Evolutionary conservation across 768 basidiomycete genomes (phyloP), one percentile per base, ranked within the genome.

Genomic region (Candolleomyces aberdarensis): DNA sequence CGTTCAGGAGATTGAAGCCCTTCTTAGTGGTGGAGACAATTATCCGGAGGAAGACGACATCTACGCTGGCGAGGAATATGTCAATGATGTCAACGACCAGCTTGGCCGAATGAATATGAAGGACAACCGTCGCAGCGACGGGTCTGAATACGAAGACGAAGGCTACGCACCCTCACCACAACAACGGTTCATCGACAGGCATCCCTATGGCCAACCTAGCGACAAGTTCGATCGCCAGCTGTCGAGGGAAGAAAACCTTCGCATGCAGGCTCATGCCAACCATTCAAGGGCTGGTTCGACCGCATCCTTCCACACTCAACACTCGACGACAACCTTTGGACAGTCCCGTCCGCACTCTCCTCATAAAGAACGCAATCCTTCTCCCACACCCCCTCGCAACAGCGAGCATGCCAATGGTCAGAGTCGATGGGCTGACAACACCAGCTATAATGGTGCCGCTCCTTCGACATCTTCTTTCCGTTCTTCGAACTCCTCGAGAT

Each of bases 121-220:
- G 7, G 75, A 75, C 64, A 71, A 79, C n/a, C 41, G 56, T 15
- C 75, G 76, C 59, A 88, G 85, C 65, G 87, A 87, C 56, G 84
- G 78, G 4, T 91, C 89, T 0, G 85, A 89, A 17, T 88, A 88
- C 60, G 85, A 81, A 49, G 85, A 88, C 58, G 84, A 83, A 64
- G 79, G 79, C 41, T 82, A 83, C 64, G 76, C 76, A 7, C 74
- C 76, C 31, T 79, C 82, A 39, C 75, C 79, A 3, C 78, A 78
- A 61, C 72, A 71, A 47, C 72, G 72, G 58, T 64, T 70, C 11
- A 69, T 73, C 57, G 77, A 80, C 31, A 69, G 66, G 5, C 65
- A 72, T 54, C 73, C 70, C 5, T 80, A 80, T 63, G 72, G 83
- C 11, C 78, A 82, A 36, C 36, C 36, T 36, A 65, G 58, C 67